Evolutionary conservation across 2,329 filamentous ascomycete species (phyloP).

Genomic region (Colletotrichum sp.): DNA sequence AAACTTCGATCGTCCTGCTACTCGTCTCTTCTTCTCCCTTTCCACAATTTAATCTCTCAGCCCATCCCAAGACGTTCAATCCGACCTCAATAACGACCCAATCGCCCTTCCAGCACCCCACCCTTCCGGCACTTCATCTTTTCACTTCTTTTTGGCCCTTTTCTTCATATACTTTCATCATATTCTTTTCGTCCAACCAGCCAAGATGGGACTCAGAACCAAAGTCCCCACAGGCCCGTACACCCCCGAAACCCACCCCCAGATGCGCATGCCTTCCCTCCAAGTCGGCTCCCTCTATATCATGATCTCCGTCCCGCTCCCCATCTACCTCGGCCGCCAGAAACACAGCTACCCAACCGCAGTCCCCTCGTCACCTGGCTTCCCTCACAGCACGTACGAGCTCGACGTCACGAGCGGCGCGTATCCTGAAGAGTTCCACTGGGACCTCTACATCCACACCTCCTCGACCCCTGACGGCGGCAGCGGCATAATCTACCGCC

Average conservation of each 20-base stretch:
- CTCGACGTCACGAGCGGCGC: slow-evolving; percentile 21
- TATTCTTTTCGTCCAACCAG: neutral
- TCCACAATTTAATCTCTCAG: rapidly evolving
- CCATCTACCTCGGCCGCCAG: slow-evolving; percentile 2
- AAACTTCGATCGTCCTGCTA: rapidly evolving
- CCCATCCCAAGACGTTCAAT: rapidly evolving
- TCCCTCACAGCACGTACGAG: slow-evolving; percentile 22
- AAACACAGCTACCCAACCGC: neutral
- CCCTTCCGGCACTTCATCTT: neutral
- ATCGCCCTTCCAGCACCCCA: neutral
- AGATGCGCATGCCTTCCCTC: neutral
- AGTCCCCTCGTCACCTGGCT: slow-evolving; percentile 13
- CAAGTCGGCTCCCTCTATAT: slow-evolving; percentile 17
- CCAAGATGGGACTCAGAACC: neutral
- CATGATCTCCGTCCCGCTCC: slow-evolving; percentile 18
- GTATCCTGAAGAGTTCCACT: slow-evolving; percentile 34
- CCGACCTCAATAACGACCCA: neutral
- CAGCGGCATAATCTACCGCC: slow-evolving; percentile 12
- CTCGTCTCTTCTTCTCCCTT: neutral
- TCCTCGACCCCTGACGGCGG: slow-evolving; percentile 18
- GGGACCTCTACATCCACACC: slow-evolving; percentile 41
- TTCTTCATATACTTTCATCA: neutral
- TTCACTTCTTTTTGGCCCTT: neutral
- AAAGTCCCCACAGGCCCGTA: neutral
- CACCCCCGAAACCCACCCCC: neutral